Percentiles rank a stretch among this genome's conserved stretches.
These are phyloP conservation scores for Ceratobasidium theobromae DNA, from an alignment of 1,284 basidiomycete species.

Conservation along the genomic window DNA sequence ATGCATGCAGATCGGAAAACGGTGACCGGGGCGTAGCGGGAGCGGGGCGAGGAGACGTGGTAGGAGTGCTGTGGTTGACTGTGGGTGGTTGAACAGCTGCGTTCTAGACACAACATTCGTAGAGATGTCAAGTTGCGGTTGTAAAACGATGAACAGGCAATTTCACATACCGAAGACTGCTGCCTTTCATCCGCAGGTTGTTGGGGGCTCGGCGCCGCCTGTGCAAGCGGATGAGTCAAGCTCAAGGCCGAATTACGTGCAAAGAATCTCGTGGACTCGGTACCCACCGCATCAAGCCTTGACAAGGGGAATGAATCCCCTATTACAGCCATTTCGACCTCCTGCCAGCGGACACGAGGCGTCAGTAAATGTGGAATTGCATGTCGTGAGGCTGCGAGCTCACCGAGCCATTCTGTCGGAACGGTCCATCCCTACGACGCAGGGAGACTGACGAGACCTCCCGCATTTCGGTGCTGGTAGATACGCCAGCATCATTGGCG, in stretches of 20 bases:
- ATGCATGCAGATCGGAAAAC: slow-evolving; percentile 25
- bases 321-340: slow-evolving; percentile 23
- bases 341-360: slow-evolving; percentile 31
- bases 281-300: slow-evolving; percentile 18
- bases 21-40: slow-evolving; percentile 19
- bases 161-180: slow-evolving; percentile 7
- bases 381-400: background rate
- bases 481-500: background rate
- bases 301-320: slow-evolving; percentile 16
- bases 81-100: slow-evolving; percentile 2
- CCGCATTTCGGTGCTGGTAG: slow-evolving; percentile 28
- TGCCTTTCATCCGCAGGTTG: background rate
- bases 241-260: background rate
- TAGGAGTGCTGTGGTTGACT: background rate
- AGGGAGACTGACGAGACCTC: slow-evolving; percentile 10
- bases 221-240: slow-evolving; percentile 6
- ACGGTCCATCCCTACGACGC: slow-evolving; percentile 8
- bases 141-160: background rate
- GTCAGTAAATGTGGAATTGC: slow-evolving; percentile 16
- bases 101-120: background rate
- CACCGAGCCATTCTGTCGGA: slow-evolving; percentile 22
- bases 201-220: background rate
- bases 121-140: background rate
- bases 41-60: background rate
- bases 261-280: slow-evolving; percentile 1